phyloP scores from a whole-genome alignment of 345 rosid genomes.

The Hypericum perforatum region DNA sequence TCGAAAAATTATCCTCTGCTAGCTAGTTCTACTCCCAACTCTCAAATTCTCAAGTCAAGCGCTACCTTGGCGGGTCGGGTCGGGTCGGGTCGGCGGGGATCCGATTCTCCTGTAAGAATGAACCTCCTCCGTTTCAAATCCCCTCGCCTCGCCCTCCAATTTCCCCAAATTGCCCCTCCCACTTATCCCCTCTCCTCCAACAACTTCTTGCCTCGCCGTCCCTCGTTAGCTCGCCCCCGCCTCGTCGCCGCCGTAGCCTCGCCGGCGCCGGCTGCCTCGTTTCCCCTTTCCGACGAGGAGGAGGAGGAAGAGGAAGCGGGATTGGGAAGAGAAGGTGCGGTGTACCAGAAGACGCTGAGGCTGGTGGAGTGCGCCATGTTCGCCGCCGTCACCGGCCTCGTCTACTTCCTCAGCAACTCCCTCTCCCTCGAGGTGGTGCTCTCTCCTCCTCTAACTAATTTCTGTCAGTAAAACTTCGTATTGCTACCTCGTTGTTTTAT shows the following conservation, averaged over 20 bases:
- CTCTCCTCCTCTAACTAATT: background rate
- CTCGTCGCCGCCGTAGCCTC: no score
- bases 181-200: background rate
- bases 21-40: no score
- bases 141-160: conserved; percentile 3
- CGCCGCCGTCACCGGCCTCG: conserved; percentile 76
- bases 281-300: conserved; percentile 1
- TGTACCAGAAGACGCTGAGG: conserved; percentile 65
- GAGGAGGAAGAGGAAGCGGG: conserved; percentile 17
- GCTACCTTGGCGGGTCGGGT: no score
- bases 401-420: conserved; percentile 85
- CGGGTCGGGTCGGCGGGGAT: no score
- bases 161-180: conserved; percentile 11
- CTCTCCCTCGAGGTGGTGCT: conserved; percentile 69
- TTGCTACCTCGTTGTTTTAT: no score
- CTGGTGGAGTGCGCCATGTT: conserved; percentile 92
- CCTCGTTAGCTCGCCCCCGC: no score
- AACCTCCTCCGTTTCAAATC: conserved; percentile 7
- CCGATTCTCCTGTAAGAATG: conserved; percentile 6
- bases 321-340: conserved; percentile 38
- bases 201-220: conserved; percentile 19
- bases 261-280: no score
- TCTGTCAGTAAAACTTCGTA: background rate
- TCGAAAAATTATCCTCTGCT: no score
- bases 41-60: no score